These are phyloP conservation scores for Arachnomyces sp. DNA, from an alignment of 2,329 filamentous ascomycete species.

Conservation along the genomic window DNA sequence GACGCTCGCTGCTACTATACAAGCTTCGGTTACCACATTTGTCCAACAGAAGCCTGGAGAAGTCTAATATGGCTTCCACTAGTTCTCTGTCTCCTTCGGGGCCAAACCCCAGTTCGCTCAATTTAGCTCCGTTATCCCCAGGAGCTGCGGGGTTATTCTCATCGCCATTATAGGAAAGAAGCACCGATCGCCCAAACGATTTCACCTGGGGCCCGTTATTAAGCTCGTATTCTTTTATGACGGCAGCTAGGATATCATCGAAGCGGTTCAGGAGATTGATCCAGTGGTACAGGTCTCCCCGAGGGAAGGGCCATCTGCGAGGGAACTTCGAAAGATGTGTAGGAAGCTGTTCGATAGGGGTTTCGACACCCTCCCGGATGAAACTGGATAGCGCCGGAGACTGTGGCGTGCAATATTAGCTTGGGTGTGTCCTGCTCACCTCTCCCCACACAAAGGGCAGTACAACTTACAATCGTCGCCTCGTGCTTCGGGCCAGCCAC, in stretches of 20 bases:
- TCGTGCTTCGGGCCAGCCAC: constrained; percentile 44
- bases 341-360: constrained; percentile 66
- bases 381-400: constrained; percentile 82
- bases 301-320: constrained; percentile 84
- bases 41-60: constrained; percentile 80
- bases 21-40: constrained; percentile 96
- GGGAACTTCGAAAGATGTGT: constrained; percentile 71
- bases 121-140: constrained; percentile 45
- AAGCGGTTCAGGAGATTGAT: constrained; percentile 90
- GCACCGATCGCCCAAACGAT: constrained; percentile 51
- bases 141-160: constrained; percentile 51
- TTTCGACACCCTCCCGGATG: constrained; percentile 56
- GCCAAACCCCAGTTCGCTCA: constrained; percentile 55
- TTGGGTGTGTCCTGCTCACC: too few relatives aligned
- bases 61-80: constrained; percentile 69
- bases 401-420: constrained; percentile 36
- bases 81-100: constrained; percentile 72
- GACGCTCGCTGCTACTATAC: constrained; percentile 83
- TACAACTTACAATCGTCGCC: constrained; percentile 40
- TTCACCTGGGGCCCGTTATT: constrained; percentile 70
- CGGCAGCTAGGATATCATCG: constrained; percentile 74
- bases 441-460: constrained; percentile 6
- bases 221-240: constrained; percentile 72
- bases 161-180: constrained; percentile 44
- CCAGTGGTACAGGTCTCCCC: constrained; percentile 97